Evolutionary conservation across 495 filamentous ascomycete genomes (phyloP).

Genomic region (Daldinia bambusicola): DNA sequence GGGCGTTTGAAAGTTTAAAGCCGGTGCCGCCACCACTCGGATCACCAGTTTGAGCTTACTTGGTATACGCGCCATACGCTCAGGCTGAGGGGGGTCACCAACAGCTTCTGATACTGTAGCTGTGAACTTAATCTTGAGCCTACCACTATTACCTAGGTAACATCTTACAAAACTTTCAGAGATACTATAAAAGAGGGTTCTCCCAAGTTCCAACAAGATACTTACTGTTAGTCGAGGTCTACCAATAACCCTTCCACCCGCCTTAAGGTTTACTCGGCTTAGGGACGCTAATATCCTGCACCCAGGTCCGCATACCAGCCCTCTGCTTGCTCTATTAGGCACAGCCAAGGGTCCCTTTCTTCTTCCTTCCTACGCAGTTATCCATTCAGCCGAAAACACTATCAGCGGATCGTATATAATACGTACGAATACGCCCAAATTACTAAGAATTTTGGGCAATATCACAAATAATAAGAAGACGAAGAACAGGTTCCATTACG

Average conservation of each 20-base stretch:
- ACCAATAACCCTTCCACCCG: constrained; percentile 10
- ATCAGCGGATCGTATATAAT: neutral
- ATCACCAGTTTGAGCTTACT: constrained; percentile 16
- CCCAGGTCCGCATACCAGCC: constrained; percentile 4
- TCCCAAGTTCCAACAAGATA: constrained; percentile 6
- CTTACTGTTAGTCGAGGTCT: neutral
- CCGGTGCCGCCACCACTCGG: constrained; percentile 4
- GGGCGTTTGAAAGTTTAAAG: constrained; percentile 30
- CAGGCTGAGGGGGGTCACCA: constrained; percentile 2
- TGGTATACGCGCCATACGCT: neutral
- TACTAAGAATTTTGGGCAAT: too few species aligned
- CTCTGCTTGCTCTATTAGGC: neutral
- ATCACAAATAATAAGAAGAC: neutral
- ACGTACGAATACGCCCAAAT: neutral
- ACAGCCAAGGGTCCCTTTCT: neutral
- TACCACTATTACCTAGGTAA: constrained; percentile 9
- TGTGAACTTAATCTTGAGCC: constrained; percentile 39
- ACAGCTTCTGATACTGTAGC: constrained; percentile 24
- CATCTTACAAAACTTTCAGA: constrained; percentile 19
- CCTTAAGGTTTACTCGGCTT: constrained; percentile 36
- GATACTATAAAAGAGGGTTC: neutral
- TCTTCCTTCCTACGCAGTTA: neutral
- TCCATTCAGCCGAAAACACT: neutral
- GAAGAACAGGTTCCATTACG: neutral
- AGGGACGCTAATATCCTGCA: neutral